A percentile compares a stretch with the other conserved stretches of the same genome.
These are phyloP conservation scores for Amauroascus verrucosus DNA, from an alignment of 2,329 filamentous ascomycete species.

Conservation along the genomic window DNA sequence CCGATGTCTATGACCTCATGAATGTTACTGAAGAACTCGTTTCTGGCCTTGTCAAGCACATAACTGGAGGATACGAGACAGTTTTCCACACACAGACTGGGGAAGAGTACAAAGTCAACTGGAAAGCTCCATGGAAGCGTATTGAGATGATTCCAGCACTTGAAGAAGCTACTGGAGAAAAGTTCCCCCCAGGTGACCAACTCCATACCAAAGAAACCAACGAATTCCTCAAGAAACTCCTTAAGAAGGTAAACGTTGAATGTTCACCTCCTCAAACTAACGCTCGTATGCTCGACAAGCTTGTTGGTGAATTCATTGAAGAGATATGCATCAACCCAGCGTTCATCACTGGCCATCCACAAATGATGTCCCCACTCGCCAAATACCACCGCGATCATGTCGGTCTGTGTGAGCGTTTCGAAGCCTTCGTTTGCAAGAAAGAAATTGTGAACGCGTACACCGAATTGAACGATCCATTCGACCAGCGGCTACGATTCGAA, in stretches of 20 bases:
- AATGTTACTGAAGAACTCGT: conserved; percentile 87
- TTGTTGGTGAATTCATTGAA: conserved; percentile 90
- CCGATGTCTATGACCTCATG: conserved; percentile 86
- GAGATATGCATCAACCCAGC: conserved; percentile 88
- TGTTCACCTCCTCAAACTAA: conserved; percentile 88
- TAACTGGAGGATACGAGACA: conserved; percentile 77
- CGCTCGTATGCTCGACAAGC: conserved; percentile 89
- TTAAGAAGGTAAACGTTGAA: conserved; percentile 83
- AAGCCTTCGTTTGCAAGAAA: conserved; percentile 94
- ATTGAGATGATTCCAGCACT: conserved; percentile 94
- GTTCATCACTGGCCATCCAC: conserved; percentile 73
- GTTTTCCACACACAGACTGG: conserved; percentile 78
- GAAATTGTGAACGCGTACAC: conserved; percentile 96
- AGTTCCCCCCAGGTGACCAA: conserved; percentile 80
- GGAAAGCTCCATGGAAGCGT: conserved; percentile 85
- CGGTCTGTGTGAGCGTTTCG: conserved; percentile 91
- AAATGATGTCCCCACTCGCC: conserved; percentile 90
- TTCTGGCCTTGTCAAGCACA: conserved; percentile 73
- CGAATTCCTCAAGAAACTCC: conserved; percentile 70
- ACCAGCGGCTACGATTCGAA: conserved; percentile 83
- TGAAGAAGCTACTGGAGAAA: conserved; percentile 81
- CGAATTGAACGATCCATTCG: conserved; percentile 93
- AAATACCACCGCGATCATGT: conserved; percentile 78
- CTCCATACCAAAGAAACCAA: conserved; percentile 84
- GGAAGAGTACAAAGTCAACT: conserved; percentile 85